A percentile compares a stretch with the other conserved stretches of the same genome.
These are phyloP conservation scores for Cadophora gregata DNA, from an alignment of 2,329 filamentous ascomycete genomes.

Conservation along the genomic window DNA sequence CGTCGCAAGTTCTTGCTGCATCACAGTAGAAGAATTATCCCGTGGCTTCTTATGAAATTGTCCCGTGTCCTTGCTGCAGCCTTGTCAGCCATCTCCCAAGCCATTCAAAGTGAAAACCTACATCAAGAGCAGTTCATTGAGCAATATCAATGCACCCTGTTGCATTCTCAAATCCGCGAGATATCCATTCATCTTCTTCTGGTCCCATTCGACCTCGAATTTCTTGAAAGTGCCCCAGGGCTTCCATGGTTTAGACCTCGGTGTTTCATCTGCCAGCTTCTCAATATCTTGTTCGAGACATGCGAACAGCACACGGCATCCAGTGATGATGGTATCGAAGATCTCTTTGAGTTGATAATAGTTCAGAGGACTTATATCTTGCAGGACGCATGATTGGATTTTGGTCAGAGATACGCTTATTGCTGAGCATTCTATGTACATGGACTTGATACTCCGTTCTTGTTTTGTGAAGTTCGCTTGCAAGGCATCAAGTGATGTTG, in stretches of 20 bases:
- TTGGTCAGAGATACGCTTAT: constrained; percentile 12
- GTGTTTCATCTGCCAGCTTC: neutral
- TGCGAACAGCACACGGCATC: constrained; percentile 13
- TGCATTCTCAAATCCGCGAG: constrained; percentile 2
- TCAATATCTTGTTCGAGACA: constrained; percentile 13
- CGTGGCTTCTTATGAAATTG: neutral
- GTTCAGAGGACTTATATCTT: neutral
- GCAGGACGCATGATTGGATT: constrained; percentile 6
- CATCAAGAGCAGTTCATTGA: constrained; percentile 5
- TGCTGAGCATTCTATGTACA: neutral
- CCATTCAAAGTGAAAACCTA: neutral
- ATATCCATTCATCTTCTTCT: neutral
- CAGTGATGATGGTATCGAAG: constrained; percentile 11
- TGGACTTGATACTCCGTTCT: neutral
- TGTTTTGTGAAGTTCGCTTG: neutral
- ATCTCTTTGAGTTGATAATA: neutral
- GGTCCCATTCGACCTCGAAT: neutral
- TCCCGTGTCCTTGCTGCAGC: neutral
- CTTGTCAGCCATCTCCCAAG: neutral
- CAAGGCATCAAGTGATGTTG: neutral
- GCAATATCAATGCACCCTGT: constrained; percentile 1
- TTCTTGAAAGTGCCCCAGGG: neutral
- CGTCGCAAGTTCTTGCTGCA: neutral
- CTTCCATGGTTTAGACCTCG: neutral
- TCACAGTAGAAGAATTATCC: neutral